Conservation (phyloP, 345 rosid species). For the Ceriops zippeliana region DNA sequence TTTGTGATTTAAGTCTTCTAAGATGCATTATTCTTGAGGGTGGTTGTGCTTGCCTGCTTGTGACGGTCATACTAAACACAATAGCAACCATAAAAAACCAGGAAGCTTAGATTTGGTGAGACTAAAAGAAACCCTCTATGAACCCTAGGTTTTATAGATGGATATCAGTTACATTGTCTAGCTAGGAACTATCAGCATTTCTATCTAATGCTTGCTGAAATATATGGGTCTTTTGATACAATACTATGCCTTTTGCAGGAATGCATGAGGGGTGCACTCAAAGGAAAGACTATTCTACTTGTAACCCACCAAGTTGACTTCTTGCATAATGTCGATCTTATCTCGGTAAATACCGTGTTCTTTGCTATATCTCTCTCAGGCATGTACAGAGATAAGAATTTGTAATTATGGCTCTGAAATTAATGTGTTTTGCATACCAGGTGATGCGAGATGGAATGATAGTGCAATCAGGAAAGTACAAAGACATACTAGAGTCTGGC, state of each 20-base stretch:
- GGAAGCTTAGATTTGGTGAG: too few species aligned
- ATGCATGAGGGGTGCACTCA: constrained; percentile 18
- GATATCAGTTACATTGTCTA: background rate
- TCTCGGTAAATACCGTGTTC: constrained; percentile 25
- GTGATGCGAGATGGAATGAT: constrained; percentile 33
- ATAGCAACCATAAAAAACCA: too few species aligned
- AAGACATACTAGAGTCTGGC: constrained; percentile 18
- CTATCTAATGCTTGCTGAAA: background rate
- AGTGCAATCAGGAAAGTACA: constrained; percentile 26
- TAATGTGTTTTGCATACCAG: constrained; percentile 13
- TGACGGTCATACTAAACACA: too few species aligned
- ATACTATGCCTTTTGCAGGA: constrained; percentile 22
- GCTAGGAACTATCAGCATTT: background rate
- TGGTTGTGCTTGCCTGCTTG: too few species aligned
- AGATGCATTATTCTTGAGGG: too few species aligned
- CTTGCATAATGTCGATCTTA: constrained; percentile 26
- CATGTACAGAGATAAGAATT: background rate
- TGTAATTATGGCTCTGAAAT: background rate
- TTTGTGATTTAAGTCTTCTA: too few species aligned
- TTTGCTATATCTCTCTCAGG: background rate
- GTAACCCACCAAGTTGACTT: constrained; percentile 41
- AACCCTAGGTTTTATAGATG: too few species aligned
- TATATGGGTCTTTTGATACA: background rate
- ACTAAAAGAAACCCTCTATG: too few species aligned
- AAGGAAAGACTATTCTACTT: constrained; percentile 25